Conservation (phyloP, 306 rosid genomes). For the Corylus avellana region DNA sequence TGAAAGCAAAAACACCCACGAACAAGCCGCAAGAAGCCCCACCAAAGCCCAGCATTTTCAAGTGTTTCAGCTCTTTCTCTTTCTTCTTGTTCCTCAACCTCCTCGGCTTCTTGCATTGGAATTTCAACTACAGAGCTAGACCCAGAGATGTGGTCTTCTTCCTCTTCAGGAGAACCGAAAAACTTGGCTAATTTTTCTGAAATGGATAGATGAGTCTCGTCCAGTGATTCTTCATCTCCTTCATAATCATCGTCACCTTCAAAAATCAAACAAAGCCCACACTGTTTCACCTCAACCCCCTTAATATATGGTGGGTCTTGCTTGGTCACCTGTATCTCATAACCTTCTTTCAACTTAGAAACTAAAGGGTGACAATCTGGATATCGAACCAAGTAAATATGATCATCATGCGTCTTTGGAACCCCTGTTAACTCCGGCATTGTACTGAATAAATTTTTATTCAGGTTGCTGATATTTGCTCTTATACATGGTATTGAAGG, state of each 20-base stretch:
- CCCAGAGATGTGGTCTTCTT: not conserved
- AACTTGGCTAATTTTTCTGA: conserved; percentile 52
- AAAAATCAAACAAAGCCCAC: conserved; percentile 45
- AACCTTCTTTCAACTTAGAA: conserved; percentile 38
- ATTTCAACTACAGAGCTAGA: conserved; percentile 7
- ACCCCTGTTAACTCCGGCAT: conserved; percentile 36
- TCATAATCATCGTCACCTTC: conserved; percentile 74
- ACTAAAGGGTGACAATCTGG: conserved; percentile 31
- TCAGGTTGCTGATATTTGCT: conserved; percentile 43
- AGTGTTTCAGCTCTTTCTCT: not conserved
- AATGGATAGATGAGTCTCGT: conserved; percentile 43
- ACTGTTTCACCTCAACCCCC: conserved; percentile 50
- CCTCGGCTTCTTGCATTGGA: conserved; percentile 1
- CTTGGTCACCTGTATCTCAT: conserved; percentile 33
- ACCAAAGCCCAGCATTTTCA: no score
- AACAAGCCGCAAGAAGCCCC: not conserved
- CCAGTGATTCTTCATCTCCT: conserved; percentile 47
- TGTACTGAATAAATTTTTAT: conserved; percentile 26
- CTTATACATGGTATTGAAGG: conserved; percentile 40
- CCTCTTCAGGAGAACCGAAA: conserved; percentile 30
- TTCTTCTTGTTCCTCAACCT: conserved; percentile 6
- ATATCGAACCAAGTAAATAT: conserved; percentile 52
- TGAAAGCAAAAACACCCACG: not conserved
- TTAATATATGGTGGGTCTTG: conserved; percentile 34
- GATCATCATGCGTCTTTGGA: conserved; percentile 50